Conservation (phyloP, 192 early-diverging fungal species). For the Glomus cerebriforme region DNA sequence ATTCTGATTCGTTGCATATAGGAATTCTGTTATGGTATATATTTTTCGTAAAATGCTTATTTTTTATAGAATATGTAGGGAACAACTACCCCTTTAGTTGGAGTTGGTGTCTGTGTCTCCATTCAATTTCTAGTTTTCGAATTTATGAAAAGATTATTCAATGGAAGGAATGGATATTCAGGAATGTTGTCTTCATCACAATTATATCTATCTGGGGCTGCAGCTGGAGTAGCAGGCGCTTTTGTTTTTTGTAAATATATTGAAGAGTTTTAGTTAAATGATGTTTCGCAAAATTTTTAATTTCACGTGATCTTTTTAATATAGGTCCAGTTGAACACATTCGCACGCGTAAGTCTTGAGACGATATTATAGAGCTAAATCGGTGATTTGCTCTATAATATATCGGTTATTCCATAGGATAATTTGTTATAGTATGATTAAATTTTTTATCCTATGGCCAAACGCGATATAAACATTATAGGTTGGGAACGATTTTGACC, state of each 20-base stretch:
- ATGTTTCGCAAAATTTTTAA: slow-evolving; percentile 5
- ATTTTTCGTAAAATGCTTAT: slow-evolving; percentile 18
- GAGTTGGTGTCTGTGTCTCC: slow-evolving; percentile 95
- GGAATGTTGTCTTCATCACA: slow-evolving; percentile 70
- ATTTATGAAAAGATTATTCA: slow-evolving; percentile 82
- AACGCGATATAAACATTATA: too few relatives aligned
- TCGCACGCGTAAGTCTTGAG: slow-evolving; percentile 63
- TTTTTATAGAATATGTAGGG: slow-evolving; percentile 48
- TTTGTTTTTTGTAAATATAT: slow-evolving; percentile 61
- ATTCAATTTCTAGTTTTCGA: slow-evolving; percentile 94
- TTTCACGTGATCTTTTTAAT: slow-evolving; percentile 10
- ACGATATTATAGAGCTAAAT: too few relatives aligned
- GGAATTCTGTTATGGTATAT: slow-evolving; percentile 17
- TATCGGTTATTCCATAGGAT: too few relatives aligned
- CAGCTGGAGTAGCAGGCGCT: slow-evolving; percentile 86
- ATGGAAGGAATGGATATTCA: slow-evolving; percentile 53
- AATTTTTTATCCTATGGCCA: too few relatives aligned
- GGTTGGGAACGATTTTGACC: too few relatives aligned
- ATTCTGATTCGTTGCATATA: neutral
- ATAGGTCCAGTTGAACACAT: slow-evolving; percentile 94
- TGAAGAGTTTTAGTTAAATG: neutral
- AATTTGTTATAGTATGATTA: too few relatives aligned
- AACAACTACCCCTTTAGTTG: slow-evolving; percentile 90
- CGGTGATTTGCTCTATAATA: too few relatives aligned
- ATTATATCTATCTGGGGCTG: slow-evolving; percentile 85